A percentile compares a stretch with the other conserved stretches of the same genome.
phyloP scores from a whole-genome alignment of 225 moss, liverwort and hornwort genomes.

The Physcomitrium patens region DNA sequence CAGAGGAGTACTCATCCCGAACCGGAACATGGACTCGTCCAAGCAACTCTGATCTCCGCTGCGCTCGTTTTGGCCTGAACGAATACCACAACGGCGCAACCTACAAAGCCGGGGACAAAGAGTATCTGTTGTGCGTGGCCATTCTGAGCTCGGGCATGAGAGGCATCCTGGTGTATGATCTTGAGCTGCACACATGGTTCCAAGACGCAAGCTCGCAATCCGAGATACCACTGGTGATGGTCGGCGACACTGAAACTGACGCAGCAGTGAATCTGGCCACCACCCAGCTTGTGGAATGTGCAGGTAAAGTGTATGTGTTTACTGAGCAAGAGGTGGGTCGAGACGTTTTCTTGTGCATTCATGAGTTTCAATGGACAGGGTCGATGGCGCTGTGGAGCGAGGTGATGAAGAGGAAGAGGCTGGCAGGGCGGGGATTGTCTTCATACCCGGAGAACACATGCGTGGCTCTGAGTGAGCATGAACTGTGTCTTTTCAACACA shows the following conservation, averaged over 20 bases:
- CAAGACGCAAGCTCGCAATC: no score
- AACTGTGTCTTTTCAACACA: conserved; percentile 18
- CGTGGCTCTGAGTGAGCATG: background rate
- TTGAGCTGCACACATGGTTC: conserved; percentile 7
- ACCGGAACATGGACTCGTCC: background rate
- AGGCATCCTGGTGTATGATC: conserved; percentile 21
- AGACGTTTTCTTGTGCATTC: conserved; percentile 15
- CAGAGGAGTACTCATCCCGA: conserved; percentile 22
- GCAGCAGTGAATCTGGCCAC: background rate
- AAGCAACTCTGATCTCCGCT: background rate
- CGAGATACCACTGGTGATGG: background rate
- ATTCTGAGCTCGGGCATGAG: background rate
- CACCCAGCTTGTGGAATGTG: conserved; percentile 11
- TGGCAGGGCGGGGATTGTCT: background rate
- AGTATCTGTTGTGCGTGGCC: conserved; percentile 14
- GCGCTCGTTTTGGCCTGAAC: conserved; percentile 21
- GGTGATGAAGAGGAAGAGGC: background rate
- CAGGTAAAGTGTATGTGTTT: conserved; percentile 9
- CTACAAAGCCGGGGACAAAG: background rate
- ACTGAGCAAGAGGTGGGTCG: conserved; percentile 23
- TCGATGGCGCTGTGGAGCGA: background rate
- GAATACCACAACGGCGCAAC: conserved; percentile 32
- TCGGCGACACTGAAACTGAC: background rate
- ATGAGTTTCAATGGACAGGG: background rate
- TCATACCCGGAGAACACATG: conserved; percentile 21